These are phyloP conservation scores for Rhodotorula glutinis DNA, from an alignment of 1,284 basidiomycete genomes.

Conservation along the genomic window DNA sequence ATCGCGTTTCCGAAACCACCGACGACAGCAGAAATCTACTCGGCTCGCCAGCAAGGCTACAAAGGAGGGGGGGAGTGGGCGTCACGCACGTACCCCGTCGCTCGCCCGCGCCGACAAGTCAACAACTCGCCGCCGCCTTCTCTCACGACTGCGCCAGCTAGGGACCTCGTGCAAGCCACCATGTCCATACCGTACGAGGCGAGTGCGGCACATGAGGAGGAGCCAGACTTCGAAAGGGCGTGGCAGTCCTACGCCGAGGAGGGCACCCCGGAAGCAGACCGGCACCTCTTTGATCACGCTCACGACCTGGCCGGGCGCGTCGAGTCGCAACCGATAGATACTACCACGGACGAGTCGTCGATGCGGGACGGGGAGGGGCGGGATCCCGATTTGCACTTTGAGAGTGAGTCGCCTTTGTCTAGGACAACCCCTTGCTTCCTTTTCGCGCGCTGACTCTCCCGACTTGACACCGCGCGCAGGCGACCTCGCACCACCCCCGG, in stretches of 20 bases:
- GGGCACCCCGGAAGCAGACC: no score
- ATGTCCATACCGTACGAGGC: no score
- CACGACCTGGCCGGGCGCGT: no score
- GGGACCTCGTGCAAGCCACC: not conserved
- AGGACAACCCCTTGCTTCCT: no score
- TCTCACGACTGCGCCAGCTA: not conserved
- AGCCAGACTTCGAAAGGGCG: not conserved
- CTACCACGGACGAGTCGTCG: no score
- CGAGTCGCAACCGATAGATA: no score
- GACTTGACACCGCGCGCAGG: no score
- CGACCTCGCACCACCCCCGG: slow-evolving; percentile 14
- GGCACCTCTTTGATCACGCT: no score
- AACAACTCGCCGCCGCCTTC: not conserved
- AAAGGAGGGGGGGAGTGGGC: not conserved
- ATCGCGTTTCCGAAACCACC: slow-evolving; percentile 14
- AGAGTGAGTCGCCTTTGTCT: not conserved
- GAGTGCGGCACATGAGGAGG: no score
- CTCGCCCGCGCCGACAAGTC: not conserved
- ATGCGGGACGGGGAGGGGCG: no score
- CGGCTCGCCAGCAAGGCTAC: not conserved
- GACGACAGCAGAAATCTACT: not conserved
- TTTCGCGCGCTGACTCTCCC: no score
- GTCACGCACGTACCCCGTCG: not conserved
- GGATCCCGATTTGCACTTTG: not conserved
- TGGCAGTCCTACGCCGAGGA: no score